A percentile compares a stretch with the other conserved stretches of the same genome.
phyloP scores from a whole-genome alignment of 352 stramenopile species.

The Globisporangium middletonii region DNA sequence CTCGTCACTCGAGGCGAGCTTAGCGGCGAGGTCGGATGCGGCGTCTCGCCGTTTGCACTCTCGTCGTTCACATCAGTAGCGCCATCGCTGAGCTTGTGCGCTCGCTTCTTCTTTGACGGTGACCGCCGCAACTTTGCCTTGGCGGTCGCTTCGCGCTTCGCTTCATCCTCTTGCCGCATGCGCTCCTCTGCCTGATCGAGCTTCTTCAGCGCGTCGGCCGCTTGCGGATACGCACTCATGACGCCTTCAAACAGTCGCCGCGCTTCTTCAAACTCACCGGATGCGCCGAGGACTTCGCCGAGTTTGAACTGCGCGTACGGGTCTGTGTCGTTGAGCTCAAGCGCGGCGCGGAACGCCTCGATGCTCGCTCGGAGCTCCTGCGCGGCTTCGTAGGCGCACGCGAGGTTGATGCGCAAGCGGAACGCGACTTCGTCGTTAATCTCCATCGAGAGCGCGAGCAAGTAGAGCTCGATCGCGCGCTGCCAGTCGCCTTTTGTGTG shows the following conservation, averaged over 20 bases:
- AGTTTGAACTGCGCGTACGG: slow-evolving; percentile 60
- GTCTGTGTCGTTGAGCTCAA: slow-evolving; percentile 38
- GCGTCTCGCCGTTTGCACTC: background rate
- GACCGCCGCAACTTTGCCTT: slow-evolving; percentile 23
- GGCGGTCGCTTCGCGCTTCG: slow-evolving; percentile 19
- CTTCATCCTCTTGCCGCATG: slow-evolving; percentile 20
- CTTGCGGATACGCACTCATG: slow-evolving; percentile 42
- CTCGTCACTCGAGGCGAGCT: background rate
- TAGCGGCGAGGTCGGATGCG: background rate
- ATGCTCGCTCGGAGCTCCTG: slow-evolving; percentile 30
- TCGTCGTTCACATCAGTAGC: background rate
- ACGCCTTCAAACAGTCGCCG: slow-evolving; percentile 31
- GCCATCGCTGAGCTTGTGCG: background rate
- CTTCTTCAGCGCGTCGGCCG: slow-evolving; percentile 32
- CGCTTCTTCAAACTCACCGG: slow-evolving; percentile 35
- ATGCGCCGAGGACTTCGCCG: slow-evolving; percentile 31
- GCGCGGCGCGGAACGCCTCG: slow-evolving; percentile 34
- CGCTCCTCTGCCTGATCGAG: slow-evolving; percentile 22
- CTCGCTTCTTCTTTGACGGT: slow-evolving; percentile 19
- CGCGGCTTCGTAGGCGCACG: slow-evolving; percentile 46
- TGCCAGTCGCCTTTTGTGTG: slow-evolving; percentile 59
- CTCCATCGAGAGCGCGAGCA: slow-evolving; percentile 47
- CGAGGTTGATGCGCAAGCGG: slow-evolving; percentile 61
- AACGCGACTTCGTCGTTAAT: slow-evolving; percentile 55
- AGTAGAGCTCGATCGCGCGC: slow-evolving; percentile 65